These are phyloP conservation scores for Chondrus crispus DNA, from an alignment of 23 red algal genomes.

Conservation along the genomic window DNA sequence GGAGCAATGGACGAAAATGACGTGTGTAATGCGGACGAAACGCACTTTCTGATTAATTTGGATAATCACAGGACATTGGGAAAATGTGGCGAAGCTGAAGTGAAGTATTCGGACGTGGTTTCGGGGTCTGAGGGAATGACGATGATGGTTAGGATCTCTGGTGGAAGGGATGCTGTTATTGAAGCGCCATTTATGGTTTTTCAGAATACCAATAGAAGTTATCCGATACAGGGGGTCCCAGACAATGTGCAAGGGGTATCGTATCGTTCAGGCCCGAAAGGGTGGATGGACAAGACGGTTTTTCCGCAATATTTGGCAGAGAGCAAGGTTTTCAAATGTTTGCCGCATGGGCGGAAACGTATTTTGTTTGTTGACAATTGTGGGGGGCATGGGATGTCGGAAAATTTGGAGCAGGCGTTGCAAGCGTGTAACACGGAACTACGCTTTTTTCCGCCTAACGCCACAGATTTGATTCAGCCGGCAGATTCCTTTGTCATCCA, in stretches of 20 bases:
- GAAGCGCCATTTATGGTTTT: background rate
- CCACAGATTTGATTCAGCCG: background rate
- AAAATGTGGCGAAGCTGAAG: background rate
- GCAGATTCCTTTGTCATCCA: conserved; percentile 1
- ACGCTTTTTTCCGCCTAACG: background rate
- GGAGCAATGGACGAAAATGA: background rate
- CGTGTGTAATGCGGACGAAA: conserved; percentile 2
- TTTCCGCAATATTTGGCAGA: background rate
- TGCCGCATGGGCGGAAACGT: conserved; percentile 1
- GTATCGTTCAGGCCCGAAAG: conserved; percentile 1
- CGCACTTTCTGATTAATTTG: conserved; percentile 19
- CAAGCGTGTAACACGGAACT: background rate
- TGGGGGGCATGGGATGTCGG: background rate
- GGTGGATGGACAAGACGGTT: background rate
- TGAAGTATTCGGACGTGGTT: background rate
- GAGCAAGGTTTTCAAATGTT: background rate
- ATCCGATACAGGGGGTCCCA: background rate
- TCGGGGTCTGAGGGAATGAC: background rate
- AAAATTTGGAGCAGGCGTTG: background rate
- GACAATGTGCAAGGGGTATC: background rate
- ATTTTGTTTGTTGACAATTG: conserved; percentile 3
- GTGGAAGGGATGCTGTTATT: background rate
- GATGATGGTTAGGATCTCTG: background rate
- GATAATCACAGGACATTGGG: background rate
- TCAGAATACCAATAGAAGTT: background rate